A percentile compares a stretch with the other conserved stretches of the same genome.
These are phyloP conservation scores for Magnaporthales sp. DNA, from an alignment of 2,329 filamentous ascomycete species.

Conservation along the genomic window DNA sequence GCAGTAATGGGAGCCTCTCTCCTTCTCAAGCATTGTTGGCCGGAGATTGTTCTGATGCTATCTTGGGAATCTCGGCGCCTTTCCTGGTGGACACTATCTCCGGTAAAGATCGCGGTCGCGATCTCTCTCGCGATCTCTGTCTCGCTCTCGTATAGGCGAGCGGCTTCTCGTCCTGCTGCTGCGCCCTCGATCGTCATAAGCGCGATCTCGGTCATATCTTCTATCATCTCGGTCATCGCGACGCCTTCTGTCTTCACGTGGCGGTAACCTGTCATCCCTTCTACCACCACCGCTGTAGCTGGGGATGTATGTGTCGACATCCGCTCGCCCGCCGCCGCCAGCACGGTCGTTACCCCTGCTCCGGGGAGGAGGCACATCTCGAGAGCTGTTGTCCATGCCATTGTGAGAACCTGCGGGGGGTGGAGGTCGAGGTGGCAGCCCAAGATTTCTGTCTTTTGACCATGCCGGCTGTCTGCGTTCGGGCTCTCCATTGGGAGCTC, in stretches of 20 bases:
- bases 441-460: conserved; percentile 38
- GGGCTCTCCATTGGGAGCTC: conserved; percentile 20
- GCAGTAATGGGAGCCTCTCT: background rate
- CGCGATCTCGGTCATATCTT: conserved; percentile 21
- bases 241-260: conserved; percentile 28
- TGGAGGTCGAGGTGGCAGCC: conserved; percentile 41
- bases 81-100: conserved; percentile 24
- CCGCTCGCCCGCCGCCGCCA: conserved; percentile 16
- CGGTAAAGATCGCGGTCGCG: conserved; percentile 41
- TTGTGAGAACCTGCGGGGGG: conserved; percentile 30
- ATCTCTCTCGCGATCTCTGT: conserved; percentile 24
- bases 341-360: conserved; percentile 19
- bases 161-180: conserved; percentile 34
- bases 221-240: conserved; percentile 31
- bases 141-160: conserved; percentile 28
- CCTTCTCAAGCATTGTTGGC: background rate
- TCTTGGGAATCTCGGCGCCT: conserved; percentile 3
- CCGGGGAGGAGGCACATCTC: conserved; percentile 18
- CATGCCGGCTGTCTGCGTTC: conserved; percentile 40
- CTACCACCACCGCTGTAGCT: conserved; percentile 27
- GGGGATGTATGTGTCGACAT: conserved; percentile 42
- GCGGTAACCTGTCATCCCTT: conserved; percentile 9
- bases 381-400: conserved; percentile 21
- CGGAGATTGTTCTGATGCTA: background rate
- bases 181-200: conserved; percentile 26